Evolutionary conservation across 495 filamentous ascomycete genomes (phyloP), one percentile per base, ranked within the genome.

Genomic region (Hypoxylon trugodes): DNA sequence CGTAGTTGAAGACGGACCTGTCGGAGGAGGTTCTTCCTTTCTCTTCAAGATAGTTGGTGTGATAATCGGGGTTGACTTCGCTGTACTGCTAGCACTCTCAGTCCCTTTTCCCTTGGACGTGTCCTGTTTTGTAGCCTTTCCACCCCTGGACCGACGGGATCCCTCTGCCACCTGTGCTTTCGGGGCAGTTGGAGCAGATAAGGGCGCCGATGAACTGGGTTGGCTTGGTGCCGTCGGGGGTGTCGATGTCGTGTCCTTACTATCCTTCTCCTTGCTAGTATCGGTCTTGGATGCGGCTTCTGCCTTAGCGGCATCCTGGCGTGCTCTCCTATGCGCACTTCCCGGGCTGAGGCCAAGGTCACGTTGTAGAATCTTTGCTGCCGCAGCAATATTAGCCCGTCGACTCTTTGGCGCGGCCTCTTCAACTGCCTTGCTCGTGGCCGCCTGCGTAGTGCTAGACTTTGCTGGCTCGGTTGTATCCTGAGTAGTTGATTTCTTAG

Each of bases 321-420:
- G 77, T 8, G 82, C 81, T 66, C 79, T 80, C 19, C 83, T 74
- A 65, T 84, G 81, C 7, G 82, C 81, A 42, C 80, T 84, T 49
- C 84, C 83, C 4, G 85, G 82, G 38, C 86, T 85, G n/a, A 98
- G 81, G 13, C 94, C 95, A 13, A 97, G 79, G 73, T 98, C 95
- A 12, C 93, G 87, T 66, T 97, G 92, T 18, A 98, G 75, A 57
- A 98, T 96, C 40, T 88, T 87, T 13, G 92, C 91, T 4, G 92
- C 93, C 19, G 84, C 88, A 24, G 87, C 84, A 30, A 86, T 88
- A 61, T 85, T 90, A 6, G 89, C 90, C 58, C 92, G 84, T 32
- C 81, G 74, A 49, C 76, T 80, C 76, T 79, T 77, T 8, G 76
- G 58, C 16, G 50, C 41, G 3, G 73, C 48, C 18, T 75, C 52